These are phyloP conservation scores for Eutrema salsugineum DNA, from an alignment of 441 rosid genomes.

Conservation along the genomic window DNA sequence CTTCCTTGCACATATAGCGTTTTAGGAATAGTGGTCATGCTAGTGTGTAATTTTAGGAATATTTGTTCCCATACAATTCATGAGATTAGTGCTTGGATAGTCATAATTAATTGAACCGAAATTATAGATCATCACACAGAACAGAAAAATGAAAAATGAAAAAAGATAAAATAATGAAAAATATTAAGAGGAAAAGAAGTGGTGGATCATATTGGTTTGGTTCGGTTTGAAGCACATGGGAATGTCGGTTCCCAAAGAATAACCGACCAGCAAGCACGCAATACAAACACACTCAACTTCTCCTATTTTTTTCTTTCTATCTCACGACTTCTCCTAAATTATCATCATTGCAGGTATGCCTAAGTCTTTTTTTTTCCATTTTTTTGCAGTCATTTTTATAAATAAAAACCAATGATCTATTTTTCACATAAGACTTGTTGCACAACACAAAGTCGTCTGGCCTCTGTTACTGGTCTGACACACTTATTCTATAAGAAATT, in stretches of 20 bases:
- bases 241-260: conserved; percentile 15
- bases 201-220: conserved; percentile 17
- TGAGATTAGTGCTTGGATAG: neutral
- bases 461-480: neutral
- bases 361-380: neutral
- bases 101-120: conserved; percentile 16
- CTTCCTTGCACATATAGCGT: neutral
- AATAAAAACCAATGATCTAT: no score
- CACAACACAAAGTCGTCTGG: neutral
- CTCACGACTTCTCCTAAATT: no score
- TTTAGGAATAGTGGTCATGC: neutral
- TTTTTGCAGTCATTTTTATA: neutral
- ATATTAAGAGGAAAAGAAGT: neutral
- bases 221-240: conserved; percentile 23
- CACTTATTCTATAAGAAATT: neutral
- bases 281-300: neutral
- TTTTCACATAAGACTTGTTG: neutral
- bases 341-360: conserved; percentile 9
- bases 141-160: neutral
- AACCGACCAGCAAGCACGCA: conserved; percentile 15
- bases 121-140: neutral
- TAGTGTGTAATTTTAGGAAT: no score
- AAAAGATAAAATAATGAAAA: neutral
- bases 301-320: no score
- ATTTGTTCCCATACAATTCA: no score